phyloP scores from a whole-genome alignment of 2,329 filamentous ascomycete species.

The Venturia nashicola region DNA sequence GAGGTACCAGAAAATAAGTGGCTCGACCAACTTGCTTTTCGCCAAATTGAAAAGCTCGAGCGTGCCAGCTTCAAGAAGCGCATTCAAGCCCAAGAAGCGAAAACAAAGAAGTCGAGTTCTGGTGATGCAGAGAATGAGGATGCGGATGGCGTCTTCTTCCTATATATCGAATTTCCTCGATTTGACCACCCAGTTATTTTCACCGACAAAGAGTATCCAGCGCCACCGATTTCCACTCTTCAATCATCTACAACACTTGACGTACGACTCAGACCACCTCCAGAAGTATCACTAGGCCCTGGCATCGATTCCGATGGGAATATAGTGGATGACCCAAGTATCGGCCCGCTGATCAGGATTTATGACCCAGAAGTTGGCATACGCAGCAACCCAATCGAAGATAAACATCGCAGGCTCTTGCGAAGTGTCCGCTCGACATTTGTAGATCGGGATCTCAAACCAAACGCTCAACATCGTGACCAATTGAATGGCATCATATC shows the following conservation, averaged over 20 bases:
- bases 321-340: slow-evolving; percentile 36
- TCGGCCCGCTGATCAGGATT: slow-evolving; percentile 61
- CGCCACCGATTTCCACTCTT: slow-evolving; percentile 69
- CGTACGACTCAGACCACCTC: slow-evolving; percentile 63
- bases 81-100: slow-evolving; percentile 44
- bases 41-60: slow-evolving; percentile 64
- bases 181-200: slow-evolving; percentile 96
- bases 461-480: slow-evolving; percentile 89
- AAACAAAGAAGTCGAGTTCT: slow-evolving; percentile 16
- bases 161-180: slow-evolving; percentile 83
- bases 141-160: slow-evolving; percentile 55
- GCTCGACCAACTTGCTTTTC: slow-evolving; percentile 90
- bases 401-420: slow-evolving; percentile 84
- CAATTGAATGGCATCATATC: slow-evolving; percentile 77
- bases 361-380: slow-evolving; percentile 91
- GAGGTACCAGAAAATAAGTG: slow-evolving; percentile 88
- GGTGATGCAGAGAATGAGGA: slow-evolving; percentile 23
- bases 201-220: slow-evolving; percentile 82
- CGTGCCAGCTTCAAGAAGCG: slow-evolving; percentile 25
- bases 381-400: slow-evolving; percentile 84
- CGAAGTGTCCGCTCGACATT: slow-evolving; percentile 89
- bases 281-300: slow-evolving; percentile 80
- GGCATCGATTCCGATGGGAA: slow-evolving; percentile 64
- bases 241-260: slow-evolving; percentile 54
- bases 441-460: slow-evolving; percentile 87